Conservation (phyloP, 2,329 filamentous ascomycete genomes). For the Aureobasidium subglaciale region DNA sequence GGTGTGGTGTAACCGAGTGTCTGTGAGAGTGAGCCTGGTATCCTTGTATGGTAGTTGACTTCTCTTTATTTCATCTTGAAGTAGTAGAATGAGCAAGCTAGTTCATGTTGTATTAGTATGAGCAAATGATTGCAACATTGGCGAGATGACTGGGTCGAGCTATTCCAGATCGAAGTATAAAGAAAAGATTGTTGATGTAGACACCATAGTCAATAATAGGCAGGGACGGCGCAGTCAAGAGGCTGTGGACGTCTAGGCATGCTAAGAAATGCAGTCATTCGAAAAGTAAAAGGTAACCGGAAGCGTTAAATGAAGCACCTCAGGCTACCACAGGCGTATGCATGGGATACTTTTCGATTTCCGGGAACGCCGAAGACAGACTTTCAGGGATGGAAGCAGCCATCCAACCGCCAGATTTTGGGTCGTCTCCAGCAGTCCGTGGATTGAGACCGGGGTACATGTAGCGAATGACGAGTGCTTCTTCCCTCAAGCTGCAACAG, state of each 20-base stretch:
- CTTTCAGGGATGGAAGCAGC: neutral
- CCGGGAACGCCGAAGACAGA: neutral
- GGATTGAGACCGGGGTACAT: neutral
- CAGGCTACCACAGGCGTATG: neutral
- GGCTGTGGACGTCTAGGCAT: neutral
- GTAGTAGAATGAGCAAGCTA: no score
- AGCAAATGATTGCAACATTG: neutral
- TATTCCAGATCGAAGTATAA: neutral
- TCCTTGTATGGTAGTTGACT: neutral
- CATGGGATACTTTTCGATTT: neutral
- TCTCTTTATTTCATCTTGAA: no score
- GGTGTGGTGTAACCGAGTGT: no score
- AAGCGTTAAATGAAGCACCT: conserved; percentile 10
- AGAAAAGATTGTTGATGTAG: neutral
- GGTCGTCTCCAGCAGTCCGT: neutral
- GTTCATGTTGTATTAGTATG: neutral
- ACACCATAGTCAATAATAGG: neutral
- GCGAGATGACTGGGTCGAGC: neutral
- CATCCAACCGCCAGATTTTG: neutral
- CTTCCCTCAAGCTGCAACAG: neutral
- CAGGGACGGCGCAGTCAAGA: neutral
- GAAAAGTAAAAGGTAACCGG: conserved; percentile 4
- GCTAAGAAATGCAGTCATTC: neutral
- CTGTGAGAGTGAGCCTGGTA: neutral
- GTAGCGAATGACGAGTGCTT: neutral